Evolutionary conservation across 73 alveolate species (phyloP), one percentile per base, ranked within the genome.

Genomic region (Paramecium sexaurelia): DNA sequence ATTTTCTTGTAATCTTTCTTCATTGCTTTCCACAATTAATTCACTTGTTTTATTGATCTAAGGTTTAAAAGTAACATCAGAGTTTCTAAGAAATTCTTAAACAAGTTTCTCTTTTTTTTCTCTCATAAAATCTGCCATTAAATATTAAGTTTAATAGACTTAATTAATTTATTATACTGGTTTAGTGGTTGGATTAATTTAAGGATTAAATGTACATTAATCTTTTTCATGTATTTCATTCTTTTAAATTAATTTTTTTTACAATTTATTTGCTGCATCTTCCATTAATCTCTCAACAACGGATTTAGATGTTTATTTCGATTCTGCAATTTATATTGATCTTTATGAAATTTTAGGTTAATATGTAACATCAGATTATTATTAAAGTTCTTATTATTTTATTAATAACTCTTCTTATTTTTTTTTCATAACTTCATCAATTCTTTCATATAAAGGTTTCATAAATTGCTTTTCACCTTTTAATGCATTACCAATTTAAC

Each of bases 41-140:
- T 66, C 87, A 69, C 94, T 88, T 13, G 47, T 43, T 88, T 69
- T 45, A 68, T 88, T 88, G 3, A 88, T 57, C 11, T 37, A 10
- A 20, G 94, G 94, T 20, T 88, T 88, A 33, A 88, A 88, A 11
- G 89, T 67, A 43, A 37, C 51, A 36, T 88, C 91, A 11, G 87
- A 61, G 43, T 86, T 86, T 37, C 33, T 69, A 3, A 56, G 17
- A 69, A 88, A 68, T 43, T 88, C 91, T 69, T 88, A 32, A 26
- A 88, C 71, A 1, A 68, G 68, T 22, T 75, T 55, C 27, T 88
- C 89, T 47, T 68, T 43, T 69, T 88, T 88, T 51, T 88, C 94
- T 88, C 73, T 88, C 41, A 88, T 41, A 71, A 61, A 88, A 68
- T 88, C 94, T n/a, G 94, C 94, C 82, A 88, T 68, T 37, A 88